Evolutionary conservation across 78 protist species (phyloP).

Genomic region (Planoprotostelium fungivorum): DNA sequence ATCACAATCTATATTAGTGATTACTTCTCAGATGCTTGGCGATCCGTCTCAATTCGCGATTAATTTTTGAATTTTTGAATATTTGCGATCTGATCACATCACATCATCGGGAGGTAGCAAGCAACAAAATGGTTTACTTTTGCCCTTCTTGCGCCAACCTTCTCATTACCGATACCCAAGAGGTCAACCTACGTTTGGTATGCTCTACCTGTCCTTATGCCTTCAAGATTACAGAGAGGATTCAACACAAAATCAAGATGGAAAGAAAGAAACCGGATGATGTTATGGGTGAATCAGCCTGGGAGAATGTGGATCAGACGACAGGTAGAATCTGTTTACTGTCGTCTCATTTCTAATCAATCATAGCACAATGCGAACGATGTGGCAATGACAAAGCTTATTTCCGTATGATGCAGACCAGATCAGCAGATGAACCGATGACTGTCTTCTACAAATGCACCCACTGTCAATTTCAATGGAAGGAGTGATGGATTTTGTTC

Average conservation of each 20-base stretch:
- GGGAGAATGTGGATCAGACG: neutral
- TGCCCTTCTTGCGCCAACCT: too few relatives aligned
- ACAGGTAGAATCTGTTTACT: neutral
- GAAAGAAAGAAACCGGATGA: neutral
- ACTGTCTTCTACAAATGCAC: slow-evolving; percentile 52
- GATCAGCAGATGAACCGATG: slow-evolving; percentile 79
- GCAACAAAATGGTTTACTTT: too few relatives aligned
- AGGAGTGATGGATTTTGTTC: too few relatives aligned
- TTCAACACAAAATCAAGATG: neutral
- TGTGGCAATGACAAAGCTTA: slow-evolving; percentile 35
- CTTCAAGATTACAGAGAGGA: neutral
- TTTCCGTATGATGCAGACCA: slow-evolving; percentile 62
- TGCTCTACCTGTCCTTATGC: neutral
- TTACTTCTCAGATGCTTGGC: too few relatives aligned
- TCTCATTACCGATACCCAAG: too few relatives aligned
- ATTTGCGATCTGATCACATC: too few relatives aligned
- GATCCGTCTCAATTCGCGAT: too few relatives aligned
- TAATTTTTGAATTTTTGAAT: too few relatives aligned
- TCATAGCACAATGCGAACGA: slow-evolving; percentile 49
- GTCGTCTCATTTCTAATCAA: neutral
- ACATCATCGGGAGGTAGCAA: too few relatives aligned
- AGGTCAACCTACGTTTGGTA: too few relatives aligned
- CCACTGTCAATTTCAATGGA: neutral
- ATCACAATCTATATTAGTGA: too few relatives aligned
- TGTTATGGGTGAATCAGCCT: neutral